Conservation (phyloP, 202 grass and related monocot species). For the Panicum virgatum region DNA sequence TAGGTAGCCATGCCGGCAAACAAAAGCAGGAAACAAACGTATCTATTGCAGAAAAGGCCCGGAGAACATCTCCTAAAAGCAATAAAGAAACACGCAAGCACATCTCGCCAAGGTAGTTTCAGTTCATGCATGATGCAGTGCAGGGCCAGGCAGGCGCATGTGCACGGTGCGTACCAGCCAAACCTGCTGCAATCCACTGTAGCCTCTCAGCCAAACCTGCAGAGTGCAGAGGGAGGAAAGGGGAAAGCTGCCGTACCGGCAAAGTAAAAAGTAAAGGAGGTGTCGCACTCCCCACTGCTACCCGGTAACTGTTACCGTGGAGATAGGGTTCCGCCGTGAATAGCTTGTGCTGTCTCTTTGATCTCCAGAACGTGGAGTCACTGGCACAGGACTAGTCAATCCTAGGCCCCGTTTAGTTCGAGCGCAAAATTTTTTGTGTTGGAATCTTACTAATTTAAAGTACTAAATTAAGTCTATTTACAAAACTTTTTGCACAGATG, state of each 20-base stretch:
- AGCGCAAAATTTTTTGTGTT: no score
- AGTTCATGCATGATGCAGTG: neutral
- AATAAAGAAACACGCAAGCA: neutral
- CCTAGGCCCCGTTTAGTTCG: no score
- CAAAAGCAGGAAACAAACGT: no score
- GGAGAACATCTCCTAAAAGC: neutral
- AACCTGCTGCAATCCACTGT: neutral
- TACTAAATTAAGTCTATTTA: no score
- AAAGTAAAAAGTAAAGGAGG: neutral
- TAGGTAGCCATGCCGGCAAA: no score
- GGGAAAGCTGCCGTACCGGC: neutral
- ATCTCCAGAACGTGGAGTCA: neutral
- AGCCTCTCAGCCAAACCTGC: neutral
- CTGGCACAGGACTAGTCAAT: neutral
- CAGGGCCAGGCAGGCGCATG: constrained; percentile 8
- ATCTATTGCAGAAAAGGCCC: neutral
- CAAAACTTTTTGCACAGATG: no score
- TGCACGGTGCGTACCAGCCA: constrained; percentile 15
- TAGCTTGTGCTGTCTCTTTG: no score
- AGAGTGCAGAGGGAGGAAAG: neutral
- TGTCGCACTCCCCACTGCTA: neutral
- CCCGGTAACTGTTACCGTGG: neutral
- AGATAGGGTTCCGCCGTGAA: no score
- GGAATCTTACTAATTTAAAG: no score
- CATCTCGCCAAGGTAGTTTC: neutral